phyloP scores from a whole-genome alignment of 2,329 filamentous ascomycete species.

The Falciphora oryzae region DNA sequence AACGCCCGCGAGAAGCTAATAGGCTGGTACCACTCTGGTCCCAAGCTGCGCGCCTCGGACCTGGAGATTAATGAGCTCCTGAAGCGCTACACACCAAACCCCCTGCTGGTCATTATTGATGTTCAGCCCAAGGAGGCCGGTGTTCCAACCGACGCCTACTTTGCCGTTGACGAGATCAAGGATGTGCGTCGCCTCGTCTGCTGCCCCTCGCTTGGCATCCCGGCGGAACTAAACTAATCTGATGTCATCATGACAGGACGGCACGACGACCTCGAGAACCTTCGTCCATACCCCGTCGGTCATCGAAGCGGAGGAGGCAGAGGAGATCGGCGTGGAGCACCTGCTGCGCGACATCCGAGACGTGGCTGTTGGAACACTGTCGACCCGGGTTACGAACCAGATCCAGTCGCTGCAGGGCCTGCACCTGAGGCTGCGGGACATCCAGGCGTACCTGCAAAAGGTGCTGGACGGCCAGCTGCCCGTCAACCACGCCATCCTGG shows the following conservation, averaged over 20 bases:
- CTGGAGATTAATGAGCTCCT: constrained; percentile 99
- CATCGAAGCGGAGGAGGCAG: constrained; percentile 97
- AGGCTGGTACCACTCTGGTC: constrained; percentile 98
- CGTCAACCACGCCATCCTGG: constrained; percentile 94
- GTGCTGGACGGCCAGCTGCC: constrained; percentile 89
- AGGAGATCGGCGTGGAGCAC: constrained; percentile 98
- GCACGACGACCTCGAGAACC: constrained; percentile 92
- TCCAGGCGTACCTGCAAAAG: constrained; percentile 91
- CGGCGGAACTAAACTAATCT: constrained; percentile 7
- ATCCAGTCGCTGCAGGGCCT: constrained; percentile 95
- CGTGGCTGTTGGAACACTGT: constrained; percentile 93
- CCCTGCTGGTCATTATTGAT: constrained; percentile 94
- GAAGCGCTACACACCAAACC: constrained; percentile 97
- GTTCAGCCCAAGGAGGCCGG: constrained; percentile 97
- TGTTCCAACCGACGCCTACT: constrained; percentile 97
- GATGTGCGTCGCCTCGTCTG: constrained; percentile 58
- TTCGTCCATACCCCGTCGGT: constrained; percentile 98
- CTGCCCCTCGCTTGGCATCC: background rate
- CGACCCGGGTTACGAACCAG: constrained; percentile 94
- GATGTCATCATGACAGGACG: constrained; percentile 58
- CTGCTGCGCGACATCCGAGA: constrained; percentile 96
- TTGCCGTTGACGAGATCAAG: constrained; percentile 98
- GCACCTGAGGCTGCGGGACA: constrained; percentile 89
- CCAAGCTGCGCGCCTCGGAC: constrained; percentile 93
- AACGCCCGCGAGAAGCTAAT: constrained; percentile 98